These are phyloP conservation scores for Hortiboletus campestris DNA, from an alignment of 768 basidiomycete genomes.

Conservation along the genomic window DNA sequence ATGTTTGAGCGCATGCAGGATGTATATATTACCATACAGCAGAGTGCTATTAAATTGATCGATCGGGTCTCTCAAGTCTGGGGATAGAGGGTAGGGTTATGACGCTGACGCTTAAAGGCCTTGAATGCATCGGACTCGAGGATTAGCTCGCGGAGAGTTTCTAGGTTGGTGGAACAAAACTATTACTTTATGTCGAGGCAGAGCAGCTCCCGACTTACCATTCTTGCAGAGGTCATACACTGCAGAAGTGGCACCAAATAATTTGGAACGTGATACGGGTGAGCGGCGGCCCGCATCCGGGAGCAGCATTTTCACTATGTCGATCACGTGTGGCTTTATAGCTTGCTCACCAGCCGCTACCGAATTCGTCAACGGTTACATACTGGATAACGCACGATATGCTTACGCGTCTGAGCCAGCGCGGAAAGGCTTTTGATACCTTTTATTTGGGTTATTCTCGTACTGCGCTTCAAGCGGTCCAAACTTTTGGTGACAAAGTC, in stretches of 20 bases:
- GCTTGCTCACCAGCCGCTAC: background rate
- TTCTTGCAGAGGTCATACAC: conserved; percentile 4
- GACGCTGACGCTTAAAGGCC: background rate
- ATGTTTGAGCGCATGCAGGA: too few relatives aligned
- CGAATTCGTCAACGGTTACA: background rate
- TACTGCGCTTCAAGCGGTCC: background rate
- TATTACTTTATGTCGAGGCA: background rate
- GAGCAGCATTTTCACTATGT: conserved; percentile 6
- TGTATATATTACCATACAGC: too few relatives aligned
- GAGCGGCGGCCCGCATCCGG: background rate
- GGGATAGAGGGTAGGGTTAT: background rate
- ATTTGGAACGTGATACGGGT: background rate
- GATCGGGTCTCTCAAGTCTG: too few relatives aligned
- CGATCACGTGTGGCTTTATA: background rate
- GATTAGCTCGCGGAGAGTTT: conserved; percentile 1
- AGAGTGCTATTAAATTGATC: too few relatives aligned
- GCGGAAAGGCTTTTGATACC: conserved; percentile 1
- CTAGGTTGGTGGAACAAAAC: background rate
- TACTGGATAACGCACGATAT: background rate
- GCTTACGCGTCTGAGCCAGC: conserved; percentile 2
- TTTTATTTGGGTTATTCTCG: background rate
- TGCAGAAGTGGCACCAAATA: background rate
- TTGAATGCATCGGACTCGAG: background rate
- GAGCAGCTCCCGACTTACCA: background rate
- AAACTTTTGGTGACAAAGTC: background rate